Evolutionary conservation across 345 rosid genomes (phyloP).

Genomic region (Theobroma cacao): DNA sequence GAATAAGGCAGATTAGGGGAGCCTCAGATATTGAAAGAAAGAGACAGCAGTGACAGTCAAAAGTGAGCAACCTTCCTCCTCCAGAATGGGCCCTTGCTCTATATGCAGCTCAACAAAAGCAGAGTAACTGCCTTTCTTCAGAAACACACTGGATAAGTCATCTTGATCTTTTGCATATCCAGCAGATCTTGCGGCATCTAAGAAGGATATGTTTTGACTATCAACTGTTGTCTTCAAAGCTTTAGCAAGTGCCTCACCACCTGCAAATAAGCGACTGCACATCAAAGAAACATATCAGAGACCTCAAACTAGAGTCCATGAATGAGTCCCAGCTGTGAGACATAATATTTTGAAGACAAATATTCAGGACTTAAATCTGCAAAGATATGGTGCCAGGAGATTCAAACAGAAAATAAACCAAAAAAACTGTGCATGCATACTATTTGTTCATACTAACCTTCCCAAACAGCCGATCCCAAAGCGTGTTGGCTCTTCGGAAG

Average conservation of each 20-base stretch:
- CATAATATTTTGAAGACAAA: neutral
- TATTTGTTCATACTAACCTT: conserved; percentile 45
- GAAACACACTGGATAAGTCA: conserved; percentile 58
- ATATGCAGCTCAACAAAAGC: conserved; percentile 91
- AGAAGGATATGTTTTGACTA: conserved; percentile 66
- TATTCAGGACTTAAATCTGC: neutral
- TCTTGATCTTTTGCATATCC: conserved; percentile 62
- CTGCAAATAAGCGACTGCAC: conserved; percentile 83
- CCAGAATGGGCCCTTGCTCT: conserved; percentile 93
- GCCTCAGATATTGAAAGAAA: neutral
- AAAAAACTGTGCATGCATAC: neutral
- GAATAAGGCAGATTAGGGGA: conserved; percentile 14
- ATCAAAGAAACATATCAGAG: conserved; percentile 20
- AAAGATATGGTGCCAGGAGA: neutral
- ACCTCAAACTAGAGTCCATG: neutral
- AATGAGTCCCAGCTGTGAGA: neutral
- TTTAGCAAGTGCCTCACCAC: conserved; percentile 56
- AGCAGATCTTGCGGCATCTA: conserved; percentile 80
- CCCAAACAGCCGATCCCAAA: conserved; percentile 96
- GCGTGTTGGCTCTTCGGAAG: conserved; percentile 97
- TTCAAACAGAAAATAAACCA: neutral
- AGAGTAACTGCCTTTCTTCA: conserved; percentile 70
- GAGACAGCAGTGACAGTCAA: neutral
- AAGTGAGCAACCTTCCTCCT: conserved; percentile 65
- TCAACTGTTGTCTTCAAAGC: conserved; percentile 64